Evolutionary conservation across 2,329 filamentous ascomycete genomes (phyloP).

Genomic region (Fusarium subglutinans): DNA sequence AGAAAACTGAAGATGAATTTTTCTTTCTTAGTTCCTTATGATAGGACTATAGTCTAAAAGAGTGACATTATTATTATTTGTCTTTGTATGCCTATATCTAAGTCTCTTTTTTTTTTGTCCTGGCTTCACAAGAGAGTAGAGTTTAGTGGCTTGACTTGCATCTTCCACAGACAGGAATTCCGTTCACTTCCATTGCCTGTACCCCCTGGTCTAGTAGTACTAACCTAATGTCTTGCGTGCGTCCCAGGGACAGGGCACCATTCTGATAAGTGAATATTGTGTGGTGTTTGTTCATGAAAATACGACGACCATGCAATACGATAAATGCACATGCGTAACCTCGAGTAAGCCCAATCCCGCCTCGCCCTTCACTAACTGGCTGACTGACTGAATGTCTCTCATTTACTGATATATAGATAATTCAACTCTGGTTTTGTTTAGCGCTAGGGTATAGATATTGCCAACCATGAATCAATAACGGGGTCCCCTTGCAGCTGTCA

Average conservation of each 20-base stretch:
- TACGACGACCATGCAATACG: constrained; percentile 4
- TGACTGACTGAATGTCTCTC: background rate
- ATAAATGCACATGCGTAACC: constrained; percentile 8
- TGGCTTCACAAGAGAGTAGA: background rate
- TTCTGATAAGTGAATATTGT: constrained; percentile 30
- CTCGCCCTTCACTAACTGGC: background rate
- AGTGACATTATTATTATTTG: background rate
- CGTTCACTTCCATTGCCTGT: background rate
- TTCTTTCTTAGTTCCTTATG: background rate
- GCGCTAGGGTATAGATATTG: background rate
- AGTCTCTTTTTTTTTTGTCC: background rate
- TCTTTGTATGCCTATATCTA: background rate
- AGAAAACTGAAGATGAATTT: background rate
- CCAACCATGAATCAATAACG: constrained; percentile 1
- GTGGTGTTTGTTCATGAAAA: background rate
- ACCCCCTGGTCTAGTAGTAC: background rate
- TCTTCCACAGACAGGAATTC: background rate
- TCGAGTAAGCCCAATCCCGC: constrained; percentile 13
- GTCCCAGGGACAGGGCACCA: constrained; percentile 4
- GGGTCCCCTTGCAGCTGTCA: background rate
- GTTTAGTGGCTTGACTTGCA: background rate
- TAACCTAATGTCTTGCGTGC: constrained; percentile 9
- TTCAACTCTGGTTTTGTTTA: background rate
- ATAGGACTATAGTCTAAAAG: background rate
- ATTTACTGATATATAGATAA: background rate